Evolutionary conservation across 352 stramenopile genomes (phyloP).

Genomic region (Phytophthora europaea): DNA sequence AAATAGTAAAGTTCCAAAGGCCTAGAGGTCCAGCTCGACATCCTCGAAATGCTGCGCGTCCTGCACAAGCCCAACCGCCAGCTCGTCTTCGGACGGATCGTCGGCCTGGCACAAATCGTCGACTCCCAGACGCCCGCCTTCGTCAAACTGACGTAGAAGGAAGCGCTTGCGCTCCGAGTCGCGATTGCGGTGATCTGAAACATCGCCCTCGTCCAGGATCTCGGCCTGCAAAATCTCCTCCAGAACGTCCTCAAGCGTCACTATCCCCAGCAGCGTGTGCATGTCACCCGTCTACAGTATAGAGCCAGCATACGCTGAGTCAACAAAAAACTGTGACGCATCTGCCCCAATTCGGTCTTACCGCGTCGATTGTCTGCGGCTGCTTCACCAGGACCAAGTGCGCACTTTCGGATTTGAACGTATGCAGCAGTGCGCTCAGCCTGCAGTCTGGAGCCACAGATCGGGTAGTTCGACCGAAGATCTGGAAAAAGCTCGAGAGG

Average conservation of each 20-base stretch:
- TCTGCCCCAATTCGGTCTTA: conserved; percentile 13
- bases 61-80: conserved; percentile 26
- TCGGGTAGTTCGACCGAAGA: conserved; percentile 66
- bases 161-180: conserved; percentile 59
- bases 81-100: conserved; percentile 48
- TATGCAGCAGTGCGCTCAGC: conserved; percentile 94
- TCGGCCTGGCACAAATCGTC: conserved; percentile 54
- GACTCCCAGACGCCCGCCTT: conserved; percentile 55
- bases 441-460: conserved; percentile 93
- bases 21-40: conserved; percentile 9
- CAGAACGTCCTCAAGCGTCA: conserved; percentile 99
- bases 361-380: conserved; percentile 76
- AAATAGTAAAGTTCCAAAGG: not conserved
- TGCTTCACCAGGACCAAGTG: conserved; percentile 97
- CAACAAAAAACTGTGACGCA: not conserved
- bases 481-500: conserved; percentile 74
- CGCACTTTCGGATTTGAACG: conserved; percentile 94
- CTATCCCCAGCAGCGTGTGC: conserved; percentile 96
- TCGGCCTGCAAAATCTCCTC: conserved; percentile 98
- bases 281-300: conserved; percentile 80
- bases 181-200: conserved; percentile 42
- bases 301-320: not conserved
- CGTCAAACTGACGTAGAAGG: conserved; percentile 58
- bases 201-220: conserved; percentile 97
- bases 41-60: conserved; percentile 5